Percentiles rank a stretch among this genome's conserved stretches.
These are phyloP conservation scores for Centrapalus pauciflorus DNA, from an alignment of 129 eudicot genomes.

Conservation along the genomic window DNA sequence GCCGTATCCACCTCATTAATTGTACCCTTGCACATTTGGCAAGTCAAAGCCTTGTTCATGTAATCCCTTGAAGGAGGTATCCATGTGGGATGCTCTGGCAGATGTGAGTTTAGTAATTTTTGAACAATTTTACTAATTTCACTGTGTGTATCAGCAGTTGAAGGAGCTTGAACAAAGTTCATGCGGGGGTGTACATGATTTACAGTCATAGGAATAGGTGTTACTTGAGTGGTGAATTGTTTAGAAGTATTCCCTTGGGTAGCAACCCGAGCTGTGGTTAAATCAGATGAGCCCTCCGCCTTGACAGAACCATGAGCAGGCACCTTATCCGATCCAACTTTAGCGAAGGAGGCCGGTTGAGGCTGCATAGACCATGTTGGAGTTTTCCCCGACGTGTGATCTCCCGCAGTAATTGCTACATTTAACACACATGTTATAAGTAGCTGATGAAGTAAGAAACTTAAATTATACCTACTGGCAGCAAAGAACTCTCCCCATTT, in stretches of 20 bases:
- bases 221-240: constrained; percentile 36
- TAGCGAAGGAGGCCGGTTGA: constrained; percentile 36
- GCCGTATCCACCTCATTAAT: constrained; percentile 63
- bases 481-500: too few relatives aligned
- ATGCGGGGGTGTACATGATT: constrained; percentile 38
- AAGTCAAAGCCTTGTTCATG: constrained; percentile 75
- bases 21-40: constrained; percentile 64
- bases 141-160: constrained; percentile 41
- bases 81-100: constrained; percentile 60
- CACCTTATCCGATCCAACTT: constrained; percentile 36
- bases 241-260: constrained; percentile 38
- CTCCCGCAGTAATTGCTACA: constrained; percentile 48
- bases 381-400: constrained; percentile 37
- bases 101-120: constrained; percentile 55
- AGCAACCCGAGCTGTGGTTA: constrained; percentile 19
- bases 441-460: neutral
- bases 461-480: neutral
- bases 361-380: constrained; percentile 58
- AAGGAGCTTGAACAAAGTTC: constrained; percentile 34
- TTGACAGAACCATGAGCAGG: constrained; percentile 34
- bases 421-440: neutral
- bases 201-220: constrained; percentile 24
- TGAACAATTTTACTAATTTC: constrained; percentile 78
- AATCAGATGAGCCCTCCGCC: constrained; percentile 38
- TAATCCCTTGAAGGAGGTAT: constrained; percentile 89